These are phyloP conservation scores for Porcisia deanei DNA, from an alignment of 208 protist genomes.

Conservation along the genomic window DNA sequence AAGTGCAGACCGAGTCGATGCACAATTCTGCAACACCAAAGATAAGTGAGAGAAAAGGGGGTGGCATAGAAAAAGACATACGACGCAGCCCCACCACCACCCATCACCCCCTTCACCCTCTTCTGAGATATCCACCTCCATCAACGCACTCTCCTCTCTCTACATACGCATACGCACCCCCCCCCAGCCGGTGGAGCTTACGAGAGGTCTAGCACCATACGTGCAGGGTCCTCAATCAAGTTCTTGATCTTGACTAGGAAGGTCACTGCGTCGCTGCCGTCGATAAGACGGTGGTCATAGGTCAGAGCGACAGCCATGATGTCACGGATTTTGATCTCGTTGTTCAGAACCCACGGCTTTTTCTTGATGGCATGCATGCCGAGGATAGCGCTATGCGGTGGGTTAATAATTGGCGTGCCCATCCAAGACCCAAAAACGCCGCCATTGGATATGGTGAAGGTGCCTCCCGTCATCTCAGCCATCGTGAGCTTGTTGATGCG, in stretches of 20 bases:
- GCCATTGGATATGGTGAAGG: constrained; percentile 99
- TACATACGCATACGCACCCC: not conserved
- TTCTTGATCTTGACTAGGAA: constrained; percentile 98
- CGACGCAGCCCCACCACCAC: not conserved
- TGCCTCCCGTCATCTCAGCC: constrained; percentile 98
- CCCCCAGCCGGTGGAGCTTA: constrained; percentile 24
- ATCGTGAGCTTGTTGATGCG: constrained; percentile 94
- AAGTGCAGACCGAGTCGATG: not conserved
- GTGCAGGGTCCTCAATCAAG: constrained; percentile 94
- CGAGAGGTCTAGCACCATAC: constrained; percentile 93
- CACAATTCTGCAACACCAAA: not conserved
- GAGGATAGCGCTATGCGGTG: constrained; percentile 98
- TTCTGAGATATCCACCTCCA: not conserved
- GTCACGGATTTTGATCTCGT: constrained; percentile 93
- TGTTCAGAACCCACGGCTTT: constrained; percentile 94
- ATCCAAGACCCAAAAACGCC: constrained; percentile 99
- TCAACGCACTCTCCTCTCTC: not conserved
- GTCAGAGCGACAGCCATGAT: constrained; percentile 99
- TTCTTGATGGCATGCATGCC: constrained; percentile 99
- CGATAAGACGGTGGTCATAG: constrained; percentile 99
- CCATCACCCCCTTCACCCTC: constrained; percentile 5
- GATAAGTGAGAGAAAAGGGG: not conserved
- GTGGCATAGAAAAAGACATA: not conserved
- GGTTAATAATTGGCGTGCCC: constrained; percentile 99
- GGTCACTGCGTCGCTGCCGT: constrained; percentile 98